Evolutionary conservation across 805 yeast species (phyloP).

Genomic region (Saccharomycopsis sp.): DNA sequence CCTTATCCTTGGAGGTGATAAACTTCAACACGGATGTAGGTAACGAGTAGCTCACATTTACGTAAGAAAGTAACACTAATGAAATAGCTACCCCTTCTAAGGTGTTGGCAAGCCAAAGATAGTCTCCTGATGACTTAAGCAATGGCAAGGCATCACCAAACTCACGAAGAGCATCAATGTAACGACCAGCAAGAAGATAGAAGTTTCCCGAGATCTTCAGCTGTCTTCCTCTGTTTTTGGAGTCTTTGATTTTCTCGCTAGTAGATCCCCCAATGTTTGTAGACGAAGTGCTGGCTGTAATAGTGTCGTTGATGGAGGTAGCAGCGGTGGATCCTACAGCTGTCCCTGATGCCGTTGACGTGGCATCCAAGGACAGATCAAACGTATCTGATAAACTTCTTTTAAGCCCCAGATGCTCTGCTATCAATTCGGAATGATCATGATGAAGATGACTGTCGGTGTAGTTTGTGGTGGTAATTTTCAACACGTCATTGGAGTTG

Average conservation of each 20-base stretch:
- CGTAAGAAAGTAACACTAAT: slow-evolving; percentile 49
- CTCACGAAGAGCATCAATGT: slow-evolving; percentile 59
- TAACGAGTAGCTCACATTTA: slow-evolving; percentile 46
- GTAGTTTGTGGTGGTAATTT: slow-evolving; percentile 27
- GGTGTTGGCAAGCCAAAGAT: slow-evolving; percentile 83
- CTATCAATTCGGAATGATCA: not conserved
- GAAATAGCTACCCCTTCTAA: slow-evolving; percentile 76
- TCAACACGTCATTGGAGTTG: slow-evolving; percentile 41
- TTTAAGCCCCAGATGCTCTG: not conserved
- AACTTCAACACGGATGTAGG: slow-evolving; percentile 29
- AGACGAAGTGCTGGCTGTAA: not conserved
- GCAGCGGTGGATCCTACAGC: slow-evolving; percentile 28
- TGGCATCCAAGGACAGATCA: not conserved
- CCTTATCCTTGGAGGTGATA: slow-evolving; percentile 15
- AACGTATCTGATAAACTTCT: not conserved
- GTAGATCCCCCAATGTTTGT: not conserved
- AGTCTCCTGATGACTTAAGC: slow-evolving; percentile 60
- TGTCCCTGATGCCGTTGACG: slow-evolving; percentile 8
- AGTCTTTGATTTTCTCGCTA: slow-evolving; percentile 27
- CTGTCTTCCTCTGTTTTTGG: slow-evolving; percentile 64
- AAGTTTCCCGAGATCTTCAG: slow-evolving; percentile 70
- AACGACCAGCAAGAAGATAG: slow-evolving; percentile 72
- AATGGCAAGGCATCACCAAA: slow-evolving; percentile 66
- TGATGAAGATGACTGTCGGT: slow-evolving; percentile 16
- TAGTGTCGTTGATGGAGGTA: not conserved